Evolutionary conservation across 2,329 filamentous ascomycete species (phyloP), one percentile per base, ranked within the genome.

Genomic region (Neofusicoccum kwambonambiense): DNA sequence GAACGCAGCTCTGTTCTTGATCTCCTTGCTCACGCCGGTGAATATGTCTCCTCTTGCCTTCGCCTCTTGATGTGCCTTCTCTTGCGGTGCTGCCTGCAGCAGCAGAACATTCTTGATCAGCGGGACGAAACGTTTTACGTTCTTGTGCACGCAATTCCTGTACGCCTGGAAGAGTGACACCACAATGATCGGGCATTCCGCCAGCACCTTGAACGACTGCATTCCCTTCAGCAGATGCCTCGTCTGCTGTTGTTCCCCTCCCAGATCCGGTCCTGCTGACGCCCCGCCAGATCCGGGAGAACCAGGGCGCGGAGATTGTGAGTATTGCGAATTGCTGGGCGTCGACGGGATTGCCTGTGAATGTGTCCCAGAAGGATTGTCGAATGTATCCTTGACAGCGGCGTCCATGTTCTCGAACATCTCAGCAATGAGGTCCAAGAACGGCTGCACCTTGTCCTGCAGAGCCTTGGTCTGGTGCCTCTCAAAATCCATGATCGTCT

Each of bases 131-230:
- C 89, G 85, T 79, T 91, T 93, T 58, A 99, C 93, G 72, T 97
- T 97, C 64, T 89, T 85, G 42, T 87, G 83, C 2, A 97, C 94
- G 4, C 90, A 90, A 52, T 80, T 83, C 56, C 93, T 88, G 72
- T 99, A 95, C 4, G 94, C 90, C 79, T 99, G 95, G 76, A 99
- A 98, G 69, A 99, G 92, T 3, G 94, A 98, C 0, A 99, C 95
- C 3, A 99, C 95, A 45, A 99, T 98, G 61, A 99, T 99, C 0
- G 95, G 95, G 71, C 95, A 99, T 77, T 99, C 95, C 1, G 94
- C 93, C 4, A 99, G 86, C 27, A 99, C 94, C 77, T 98, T 99
- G 85, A 99, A 99, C 0, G 95, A 99, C 75, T 97, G 92, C 92
- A 97, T 97, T 35, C 95, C 95, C 78, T 92, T 96, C 63, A 93